These are phyloP conservation scores for Neophaeococcomyces aloes DNA, from an alignment of 2,329 filamentous ascomycete species.

Conservation along the genomic window DNA sequence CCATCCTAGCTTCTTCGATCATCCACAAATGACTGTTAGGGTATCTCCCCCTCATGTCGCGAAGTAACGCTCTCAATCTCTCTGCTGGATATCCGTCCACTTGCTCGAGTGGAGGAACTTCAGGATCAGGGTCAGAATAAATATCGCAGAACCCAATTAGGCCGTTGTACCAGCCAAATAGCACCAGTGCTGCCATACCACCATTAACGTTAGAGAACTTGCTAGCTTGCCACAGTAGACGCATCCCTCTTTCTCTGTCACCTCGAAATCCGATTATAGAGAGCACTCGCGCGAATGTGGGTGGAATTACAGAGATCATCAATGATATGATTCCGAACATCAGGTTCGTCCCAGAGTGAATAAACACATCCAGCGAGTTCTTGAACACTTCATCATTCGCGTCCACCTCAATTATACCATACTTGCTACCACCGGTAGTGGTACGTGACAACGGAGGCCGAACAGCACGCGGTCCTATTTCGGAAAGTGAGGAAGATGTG, in stretches of 20 bases:
- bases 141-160: constrained; percentile 83
- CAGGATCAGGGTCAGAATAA: constrained; percentile 44
- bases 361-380: constrained; percentile 72
- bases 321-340: constrained; percentile 81
- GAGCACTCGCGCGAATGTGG: constrained; percentile 75
- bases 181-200: constrained; percentile 70
- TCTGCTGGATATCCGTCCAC: constrained; percentile 61
- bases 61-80: constrained; percentile 56
- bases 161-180: constrained; percentile 81
- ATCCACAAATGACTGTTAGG: constrained; percentile 77
- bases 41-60: constrained; percentile 64
- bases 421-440: constrained; percentile 11
- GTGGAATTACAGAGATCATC: constrained; percentile 85
- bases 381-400: constrained; percentile 55
- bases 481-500: neutral
- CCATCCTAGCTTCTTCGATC: constrained; percentile 73
- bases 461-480: neutral
- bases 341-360: constrained; percentile 79
- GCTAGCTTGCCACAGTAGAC: constrained; percentile 83
- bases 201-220: constrained; percentile 82
- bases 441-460: constrained; percentile 10
- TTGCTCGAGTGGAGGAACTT: constrained; percentile 43
- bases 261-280: constrained; percentile 85
- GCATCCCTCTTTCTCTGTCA: constrained; percentile 69
- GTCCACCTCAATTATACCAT: constrained; percentile 35